Evolutionary conservation across 2,329 filamentous ascomycete species (phyloP).

Genomic region (Chrysosporium queenslandicum): DNA sequence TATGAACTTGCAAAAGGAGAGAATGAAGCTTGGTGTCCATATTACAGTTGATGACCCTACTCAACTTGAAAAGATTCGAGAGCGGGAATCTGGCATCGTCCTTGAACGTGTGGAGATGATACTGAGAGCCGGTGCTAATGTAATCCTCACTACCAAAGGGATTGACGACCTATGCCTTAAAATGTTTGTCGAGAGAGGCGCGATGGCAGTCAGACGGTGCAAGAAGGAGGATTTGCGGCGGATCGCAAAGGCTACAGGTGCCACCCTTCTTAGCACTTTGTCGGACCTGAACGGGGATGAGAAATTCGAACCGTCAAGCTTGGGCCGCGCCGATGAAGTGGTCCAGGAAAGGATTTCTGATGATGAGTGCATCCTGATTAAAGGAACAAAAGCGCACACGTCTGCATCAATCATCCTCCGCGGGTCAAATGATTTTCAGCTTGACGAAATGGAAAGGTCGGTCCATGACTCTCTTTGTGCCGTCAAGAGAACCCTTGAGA

Average conservation of each 20-base stretch:
- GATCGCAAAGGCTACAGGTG: constrained; percentile 92
- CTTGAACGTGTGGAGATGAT: constrained; percentile 95
- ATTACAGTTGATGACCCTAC: constrained; percentile 96
- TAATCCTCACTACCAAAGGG: constrained; percentile 93
- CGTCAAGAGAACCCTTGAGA: constrained; percentile 94
- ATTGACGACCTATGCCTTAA: constrained; percentile 95
- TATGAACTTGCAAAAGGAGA: constrained; percentile 97
- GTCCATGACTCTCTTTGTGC: constrained; percentile 94
- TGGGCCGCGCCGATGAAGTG: constrained; percentile 90
- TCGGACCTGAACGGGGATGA: constrained; percentile 97
- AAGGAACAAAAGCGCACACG: constrained; percentile 87
- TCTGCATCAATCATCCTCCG: constrained; percentile 94
- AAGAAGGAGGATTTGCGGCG: constrained; percentile 97
- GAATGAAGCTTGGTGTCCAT: constrained; percentile 98
- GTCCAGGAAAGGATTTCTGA: constrained; percentile 98
- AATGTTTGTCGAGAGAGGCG: constrained; percentile 84
- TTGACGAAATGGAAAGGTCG: constrained; percentile 98
- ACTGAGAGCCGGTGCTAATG: constrained; percentile 91
- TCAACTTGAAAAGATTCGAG: constrained; percentile 92
- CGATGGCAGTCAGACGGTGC: constrained; percentile 90
- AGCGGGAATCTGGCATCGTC: constrained; percentile 85
- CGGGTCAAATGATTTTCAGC: constrained; percentile 87
- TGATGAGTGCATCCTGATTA: constrained; percentile 94
- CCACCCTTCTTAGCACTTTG: constrained; percentile 81
- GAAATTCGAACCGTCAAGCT: constrained; percentile 80